Base-by-base conservation (phyloP, 495 filamentous ascomycete genomes). In the Xylaria flabelliformis region DNA sequence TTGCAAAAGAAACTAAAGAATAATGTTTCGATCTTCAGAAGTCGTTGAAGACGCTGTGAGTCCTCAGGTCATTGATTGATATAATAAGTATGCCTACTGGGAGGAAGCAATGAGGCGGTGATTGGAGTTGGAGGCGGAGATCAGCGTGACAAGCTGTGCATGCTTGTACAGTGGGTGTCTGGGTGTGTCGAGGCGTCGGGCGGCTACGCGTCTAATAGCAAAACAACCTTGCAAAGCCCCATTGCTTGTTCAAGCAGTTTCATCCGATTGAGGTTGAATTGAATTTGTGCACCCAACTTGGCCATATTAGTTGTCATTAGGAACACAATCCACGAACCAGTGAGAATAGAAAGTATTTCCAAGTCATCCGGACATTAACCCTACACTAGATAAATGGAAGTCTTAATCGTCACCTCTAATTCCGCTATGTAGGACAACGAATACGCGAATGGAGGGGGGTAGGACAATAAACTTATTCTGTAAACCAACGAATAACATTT, bases 191-290 rank as follows among this genome's bases (percentile, higher is more conserved):
- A 50, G 62, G 71, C 34, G 69, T 61, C 70, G 50, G 76, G 76
- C 76, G 76, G 76, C 76, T 76, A 78, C 72, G 74, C 76, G 76
- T 74, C 75, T 78, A 76, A 65, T 48, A 41, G 32, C 32, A n/a
- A 61, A 29, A 42, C 69, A 65, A 42, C 69, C 59, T 48, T 15
- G 19, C 32, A 32, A 50, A 66, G 29, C 15, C 63, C 17, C 6
- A 21, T 29, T 29, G 1, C 64, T 2, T 24, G 6, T 41, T n/a
- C 64, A 42, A 12, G 41, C 32, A 65, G 63, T 61, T 8, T 61
- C 36, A 61, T 39, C 58, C 24, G 58, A 61, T 64, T 12, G 39
- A 5, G 21, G 32, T 21, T 19, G 21, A n/a, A 42, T 17, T 15
- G 63, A 65, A 21, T 21, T 36, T 17, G 42, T 48, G 62, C 62